A percentile compares a stretch with the other conserved stretches of the same genome.
Evolutionary conservation across 2,329 filamentous ascomycete species (phyloP).

Genomic region (Talaromyces rugulosus): DNA sequence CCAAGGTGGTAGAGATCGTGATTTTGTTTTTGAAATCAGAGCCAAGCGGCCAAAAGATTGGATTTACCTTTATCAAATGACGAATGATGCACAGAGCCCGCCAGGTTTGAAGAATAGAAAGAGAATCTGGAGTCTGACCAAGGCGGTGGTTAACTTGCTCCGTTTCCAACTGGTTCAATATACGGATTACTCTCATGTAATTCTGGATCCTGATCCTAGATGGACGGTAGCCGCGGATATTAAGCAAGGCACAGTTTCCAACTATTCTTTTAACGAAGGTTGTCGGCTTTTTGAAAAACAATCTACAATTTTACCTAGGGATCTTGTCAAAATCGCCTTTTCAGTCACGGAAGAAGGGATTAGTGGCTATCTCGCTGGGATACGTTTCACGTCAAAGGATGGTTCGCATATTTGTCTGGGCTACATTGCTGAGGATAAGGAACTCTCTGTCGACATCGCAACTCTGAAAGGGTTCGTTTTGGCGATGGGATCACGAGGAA

Average conservation of each 20-base stretch:
- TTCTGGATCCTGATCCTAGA: neutral
- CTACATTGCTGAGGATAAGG: neutral
- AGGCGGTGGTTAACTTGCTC: neutral
- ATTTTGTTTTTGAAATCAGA: constrained; percentile 10
- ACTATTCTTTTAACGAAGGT: neutral
- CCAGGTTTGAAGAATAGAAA: constrained; percentile 19
- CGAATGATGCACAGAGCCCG: constrained; percentile 18
- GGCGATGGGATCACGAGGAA: constrained; percentile 9
- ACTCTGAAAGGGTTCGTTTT: constrained; percentile 4
- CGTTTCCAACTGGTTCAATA: neutral
- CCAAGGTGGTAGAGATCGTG: constrained; percentile 1
- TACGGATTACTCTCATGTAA: neutral
- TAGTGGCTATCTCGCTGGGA: constrained; percentile 7
- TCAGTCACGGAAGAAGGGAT: neutral
- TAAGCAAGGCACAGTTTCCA: constrained; percentile 5
- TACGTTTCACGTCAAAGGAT: constrained; percentile 8
- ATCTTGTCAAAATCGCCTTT: constrained; percentile 5
- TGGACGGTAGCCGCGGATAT: constrained; percentile 12
- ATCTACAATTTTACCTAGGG: neutral
- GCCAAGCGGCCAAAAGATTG: constrained; percentile 7
- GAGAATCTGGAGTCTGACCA: constrained; percentile 11
- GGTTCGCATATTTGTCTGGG: constrained; percentile 1
- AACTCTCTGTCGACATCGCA: neutral
- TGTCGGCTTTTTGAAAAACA: constrained; percentile 12
- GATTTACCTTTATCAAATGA: constrained; percentile 4